A percentile compares a stretch with the other conserved stretches of the same genome.
These are phyloP conservation scores for Aureobasidium leucospermi DNA, from an alignment of 2,329 filamentous ascomycete genomes.

Conservation along the genomic window DNA sequence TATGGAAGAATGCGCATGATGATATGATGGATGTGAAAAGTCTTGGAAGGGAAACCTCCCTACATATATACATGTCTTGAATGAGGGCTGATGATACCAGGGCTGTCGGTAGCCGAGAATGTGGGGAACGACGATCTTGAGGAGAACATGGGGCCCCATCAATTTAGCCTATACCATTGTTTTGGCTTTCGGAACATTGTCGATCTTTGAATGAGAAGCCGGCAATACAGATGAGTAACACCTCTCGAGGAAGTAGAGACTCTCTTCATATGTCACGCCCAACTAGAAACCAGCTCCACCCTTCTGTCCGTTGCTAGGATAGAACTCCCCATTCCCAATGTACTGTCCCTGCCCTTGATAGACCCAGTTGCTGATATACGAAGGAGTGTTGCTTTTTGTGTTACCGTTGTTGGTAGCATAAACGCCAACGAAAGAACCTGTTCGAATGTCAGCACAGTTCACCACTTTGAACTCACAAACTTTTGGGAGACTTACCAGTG, in stretches of 20 bases:
- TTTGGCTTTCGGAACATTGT: background rate
- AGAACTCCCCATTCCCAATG: slow-evolving; percentile 9
- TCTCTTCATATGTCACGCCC: background rate
- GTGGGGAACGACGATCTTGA: background rate
- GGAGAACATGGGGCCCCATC: background rate
- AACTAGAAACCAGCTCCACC: background rate
- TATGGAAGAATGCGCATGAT: background rate
- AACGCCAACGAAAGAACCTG: slow-evolving; percentile 12
- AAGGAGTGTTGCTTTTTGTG: background rate
- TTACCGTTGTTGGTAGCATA: slow-evolving; percentile 15
- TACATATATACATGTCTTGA: background rate
- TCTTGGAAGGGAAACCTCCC: background rate
- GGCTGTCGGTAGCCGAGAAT: background rate
- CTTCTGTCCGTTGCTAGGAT: slow-evolving; percentile 8
- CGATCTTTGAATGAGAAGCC: background rate
- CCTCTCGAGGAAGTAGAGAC: too few species aligned
- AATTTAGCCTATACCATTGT: slow-evolving; percentile 4
- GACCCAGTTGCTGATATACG: slow-evolving; percentile 9
- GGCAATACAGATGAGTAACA: too few species aligned
- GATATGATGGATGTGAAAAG: background rate
- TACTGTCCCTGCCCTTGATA: slow-evolving; percentile 15
- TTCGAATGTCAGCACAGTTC: too few species aligned
- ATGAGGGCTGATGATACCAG: background rate
- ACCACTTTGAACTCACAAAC: too few species aligned
- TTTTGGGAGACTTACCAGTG: slow-evolving; percentile 13